These are phyloP conservation scores for Ceratobasidium papillatum DNA, from an alignment of 1,284 basidiomycete species.

Conservation along the genomic window DNA sequence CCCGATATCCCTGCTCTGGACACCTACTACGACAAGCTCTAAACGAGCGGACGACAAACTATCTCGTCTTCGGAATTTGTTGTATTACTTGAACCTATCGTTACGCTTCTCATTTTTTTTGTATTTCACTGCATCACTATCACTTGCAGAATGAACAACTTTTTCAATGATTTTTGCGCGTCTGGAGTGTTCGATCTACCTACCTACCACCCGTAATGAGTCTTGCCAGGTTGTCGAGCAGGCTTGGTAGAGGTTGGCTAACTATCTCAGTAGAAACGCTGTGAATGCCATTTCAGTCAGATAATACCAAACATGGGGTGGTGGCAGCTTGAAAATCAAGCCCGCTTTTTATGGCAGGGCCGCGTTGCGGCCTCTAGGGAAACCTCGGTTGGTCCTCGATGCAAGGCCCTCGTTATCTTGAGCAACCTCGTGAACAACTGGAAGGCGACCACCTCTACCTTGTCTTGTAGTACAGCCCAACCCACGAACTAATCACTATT, in stretches of 20 bases:
- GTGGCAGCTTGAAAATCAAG: background rate
- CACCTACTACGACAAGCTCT: constrained; percentile 89
- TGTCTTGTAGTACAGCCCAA: background rate
- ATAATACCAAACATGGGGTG: background rate
- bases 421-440: background rate
- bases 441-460: background rate
- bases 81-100: constrained; percentile 21
- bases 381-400: background rate
- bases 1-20: constrained; percentile 87
- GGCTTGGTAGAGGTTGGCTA: background rate
- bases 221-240: background rate
- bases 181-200: background rate
- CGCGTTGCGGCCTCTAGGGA: background rate
- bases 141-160: constrained; percentile 30
- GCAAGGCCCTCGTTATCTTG: too few species aligned
- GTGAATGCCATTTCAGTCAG: background rate
- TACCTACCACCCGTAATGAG: background rate
- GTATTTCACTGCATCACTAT: constrained; percentile 30
- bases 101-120: background rate
- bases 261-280: background rate
- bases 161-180: background rate
- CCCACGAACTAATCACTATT: background rate
- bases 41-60: background rate
- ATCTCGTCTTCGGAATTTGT: background rate
- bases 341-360: background rate